phyloP scores from a whole-genome alignment of 2,329 filamentous ascomycete genomes.

The Alternaria ethzedia region DNA sequence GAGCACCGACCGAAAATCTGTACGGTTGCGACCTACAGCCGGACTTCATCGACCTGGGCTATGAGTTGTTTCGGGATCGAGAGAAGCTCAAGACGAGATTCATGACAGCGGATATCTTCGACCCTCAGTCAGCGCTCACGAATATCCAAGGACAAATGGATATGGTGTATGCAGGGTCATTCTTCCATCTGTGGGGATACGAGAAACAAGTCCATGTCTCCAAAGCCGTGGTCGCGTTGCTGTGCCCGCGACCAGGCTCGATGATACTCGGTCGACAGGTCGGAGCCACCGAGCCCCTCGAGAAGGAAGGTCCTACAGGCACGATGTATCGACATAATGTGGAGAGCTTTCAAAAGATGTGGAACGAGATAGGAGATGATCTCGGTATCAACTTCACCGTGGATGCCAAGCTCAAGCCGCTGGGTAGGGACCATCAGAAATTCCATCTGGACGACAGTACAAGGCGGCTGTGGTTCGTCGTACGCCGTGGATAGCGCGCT shows the following conservation, averaged over 20 bases:
- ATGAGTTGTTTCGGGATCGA: constrained; percentile 40
- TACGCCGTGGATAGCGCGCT: constrained; percentile 25
- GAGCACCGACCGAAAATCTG: constrained; percentile 48
- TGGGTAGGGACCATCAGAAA: constrained; percentile 11
- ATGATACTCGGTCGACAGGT: constrained; percentile 62
- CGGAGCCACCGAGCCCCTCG: constrained; percentile 40
- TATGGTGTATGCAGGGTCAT: constrained; percentile 50
- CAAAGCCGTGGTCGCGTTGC: constrained; percentile 40
- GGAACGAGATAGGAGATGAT: constrained; percentile 46
- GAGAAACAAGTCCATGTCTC: constrained; percentile 41
- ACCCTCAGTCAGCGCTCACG: constrained; percentile 32
- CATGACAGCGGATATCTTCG: constrained; percentile 59
- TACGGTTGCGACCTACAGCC: constrained; percentile 49
- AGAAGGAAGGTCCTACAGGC: constrained; percentile 20
- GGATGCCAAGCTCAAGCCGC: constrained; percentile 19
- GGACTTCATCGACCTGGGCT: constrained; percentile 62
- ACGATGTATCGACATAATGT: constrained; percentile 44
- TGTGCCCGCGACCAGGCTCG: constrained; percentile 50
- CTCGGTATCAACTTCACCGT: constrained; percentile 36
- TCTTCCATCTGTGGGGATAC: constrained; percentile 52
- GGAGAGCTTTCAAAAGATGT: constrained; percentile 45
- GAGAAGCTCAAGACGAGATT: constrained; percentile 57
- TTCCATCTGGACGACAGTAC: constrained; percentile 18
- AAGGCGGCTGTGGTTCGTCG: constrained; percentile 28
- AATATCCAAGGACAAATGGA: constrained; percentile 41